phyloP scores from a whole-genome alignment of 768 basidiomycete genomes.

The Kwoniella newhampshirensis region DNA sequence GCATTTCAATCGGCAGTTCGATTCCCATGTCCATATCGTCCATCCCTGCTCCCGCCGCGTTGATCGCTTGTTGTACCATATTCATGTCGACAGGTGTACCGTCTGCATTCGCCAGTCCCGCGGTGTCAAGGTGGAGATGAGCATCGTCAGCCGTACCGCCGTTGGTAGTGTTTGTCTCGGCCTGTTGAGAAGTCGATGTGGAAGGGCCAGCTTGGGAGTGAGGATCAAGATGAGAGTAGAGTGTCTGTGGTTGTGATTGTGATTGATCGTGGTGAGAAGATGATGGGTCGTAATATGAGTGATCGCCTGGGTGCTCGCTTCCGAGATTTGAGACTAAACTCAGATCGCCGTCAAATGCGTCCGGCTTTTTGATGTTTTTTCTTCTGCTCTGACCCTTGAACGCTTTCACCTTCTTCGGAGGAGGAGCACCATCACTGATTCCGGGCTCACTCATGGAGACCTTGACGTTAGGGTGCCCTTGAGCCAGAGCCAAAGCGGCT shows the following conservation, averaged over 20 bases:
- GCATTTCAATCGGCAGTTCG: constrained; percentile 47
- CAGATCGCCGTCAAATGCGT: constrained; percentile 12
- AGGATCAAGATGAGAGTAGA: constrained; percentile 6
- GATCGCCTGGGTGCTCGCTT: constrained; percentile 3
- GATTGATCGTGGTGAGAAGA: neutral
- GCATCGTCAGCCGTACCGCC: neutral
- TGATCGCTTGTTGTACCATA: constrained; percentile 47
- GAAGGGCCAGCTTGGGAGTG: constrained; percentile 5
- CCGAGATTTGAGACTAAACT: constrained; percentile 1
- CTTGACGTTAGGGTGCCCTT: constrained; percentile 44
- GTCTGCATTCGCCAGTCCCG: constrained; percentile 5
- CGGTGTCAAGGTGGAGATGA: neutral
- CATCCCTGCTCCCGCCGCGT: constrained; percentile 41
- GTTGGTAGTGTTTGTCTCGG: neutral
- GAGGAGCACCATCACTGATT: constrained; percentile 27
- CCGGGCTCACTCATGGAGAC: constrained; percentile 38
- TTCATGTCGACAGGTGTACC: constrained; percentile 33
- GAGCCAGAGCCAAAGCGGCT: constrained; percentile 43
- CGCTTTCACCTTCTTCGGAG: constrained; percentile 15
- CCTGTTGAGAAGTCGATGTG: neutral
- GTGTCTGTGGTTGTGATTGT: constrained; percentile 1
- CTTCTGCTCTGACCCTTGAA: constrained; percentile 19
- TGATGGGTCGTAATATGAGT: constrained; percentile 15
- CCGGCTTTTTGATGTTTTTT: constrained; percentile 21
- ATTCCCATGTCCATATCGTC: constrained; percentile 49